Conservation (phyloP, 495 filamentous ascomycete species). For the Penicillium coprophilum region DNA sequence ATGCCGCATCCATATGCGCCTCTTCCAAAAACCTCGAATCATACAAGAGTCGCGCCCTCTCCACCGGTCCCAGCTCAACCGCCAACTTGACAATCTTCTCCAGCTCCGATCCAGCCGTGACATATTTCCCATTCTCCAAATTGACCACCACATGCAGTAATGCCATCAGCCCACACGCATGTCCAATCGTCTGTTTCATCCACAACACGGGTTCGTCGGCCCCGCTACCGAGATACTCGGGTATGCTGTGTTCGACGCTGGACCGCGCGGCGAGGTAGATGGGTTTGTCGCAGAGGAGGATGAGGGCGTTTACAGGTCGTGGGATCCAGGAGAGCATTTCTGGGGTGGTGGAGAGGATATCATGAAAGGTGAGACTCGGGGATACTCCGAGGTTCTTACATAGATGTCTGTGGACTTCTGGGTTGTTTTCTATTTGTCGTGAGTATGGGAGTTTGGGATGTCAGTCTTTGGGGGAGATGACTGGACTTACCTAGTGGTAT, state of each 20-base stretch:
- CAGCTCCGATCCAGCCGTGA: constrained; percentile 35
- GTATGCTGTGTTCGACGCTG: constrained; percentile 31
- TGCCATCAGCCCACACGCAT: constrained; percentile 65
- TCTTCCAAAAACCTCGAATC: constrained; percentile 62
- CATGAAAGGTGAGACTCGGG: constrained; percentile 53
- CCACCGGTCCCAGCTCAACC: constrained; percentile 38
- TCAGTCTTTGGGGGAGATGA: not conserved
- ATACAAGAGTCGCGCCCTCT: constrained; percentile 67
- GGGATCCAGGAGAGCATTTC: constrained; percentile 57
- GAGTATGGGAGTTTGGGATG: not conserved
- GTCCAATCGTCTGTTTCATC: constrained; percentile 65
- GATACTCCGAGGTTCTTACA: constrained; percentile 56
- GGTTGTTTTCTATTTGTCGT: constrained; percentile 68
- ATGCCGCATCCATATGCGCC: constrained; percentile 70
- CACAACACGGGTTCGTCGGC: constrained; percentile 56
- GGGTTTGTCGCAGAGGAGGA: constrained; percentile 54
- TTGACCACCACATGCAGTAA: constrained; percentile 60
- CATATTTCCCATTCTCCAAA: constrained; percentile 41
- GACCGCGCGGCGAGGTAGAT: constrained; percentile 42
- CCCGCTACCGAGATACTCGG: constrained; percentile 51
- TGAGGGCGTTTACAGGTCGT: constrained; percentile 56
- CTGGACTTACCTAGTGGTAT: constrained; percentile 38
- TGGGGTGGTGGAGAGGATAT: constrained; percentile 56
- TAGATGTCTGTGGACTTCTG: constrained; percentile 55
- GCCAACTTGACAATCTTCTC: constrained; percentile 27